These are phyloP conservation scores for Hypoxylon fragiforme DNA, from an alignment of 495 filamentous ascomycete genomes.

Conservation along the genomic window DNA sequence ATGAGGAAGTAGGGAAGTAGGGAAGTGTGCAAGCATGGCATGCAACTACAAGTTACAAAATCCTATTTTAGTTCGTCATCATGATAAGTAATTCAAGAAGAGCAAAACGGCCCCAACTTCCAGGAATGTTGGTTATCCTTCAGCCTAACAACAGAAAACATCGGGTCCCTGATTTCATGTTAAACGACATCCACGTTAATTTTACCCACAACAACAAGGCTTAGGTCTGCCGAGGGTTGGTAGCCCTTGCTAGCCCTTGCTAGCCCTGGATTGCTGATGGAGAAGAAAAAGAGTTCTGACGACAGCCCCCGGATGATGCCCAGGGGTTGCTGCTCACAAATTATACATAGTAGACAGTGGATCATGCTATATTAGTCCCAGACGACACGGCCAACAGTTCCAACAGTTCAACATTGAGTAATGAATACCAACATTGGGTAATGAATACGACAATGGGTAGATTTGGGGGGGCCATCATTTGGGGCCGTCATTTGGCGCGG, in stretches of 20 bases:
- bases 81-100: not conserved
- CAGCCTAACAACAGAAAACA: not conserved
- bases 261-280: not conserved
- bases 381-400: slow-evolving; percentile 13
- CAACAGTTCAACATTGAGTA: slow-evolving; percentile 19
- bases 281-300: slow-evolving; percentile 35
- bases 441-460: not conserved
- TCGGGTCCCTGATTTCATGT: slow-evolving; percentile 11
- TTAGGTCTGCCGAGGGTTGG: not conserved
- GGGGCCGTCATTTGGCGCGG: slow-evolving; percentile 3
- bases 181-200: not conserved
- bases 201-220: slow-evolving; percentile 10
- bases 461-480: slow-evolving; percentile 9
- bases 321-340: slow-evolving; percentile 6
- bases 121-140: not conserved
- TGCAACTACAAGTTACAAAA: not conserved
- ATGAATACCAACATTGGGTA: slow-evolving; percentile 11
- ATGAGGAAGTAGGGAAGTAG: not conserved
- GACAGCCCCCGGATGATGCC: slow-evolving; percentile 11
- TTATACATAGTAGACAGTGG: not conserved
- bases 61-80: not conserved
- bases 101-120: not conserved
- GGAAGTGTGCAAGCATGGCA: not conserved
- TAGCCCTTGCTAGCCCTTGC: not conserved
- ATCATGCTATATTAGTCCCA: slow-evolving; percentile 2